Base-by-base conservation (phyloP, 768 basidiomycete species). In the Serpula lacrymans region DNA sequence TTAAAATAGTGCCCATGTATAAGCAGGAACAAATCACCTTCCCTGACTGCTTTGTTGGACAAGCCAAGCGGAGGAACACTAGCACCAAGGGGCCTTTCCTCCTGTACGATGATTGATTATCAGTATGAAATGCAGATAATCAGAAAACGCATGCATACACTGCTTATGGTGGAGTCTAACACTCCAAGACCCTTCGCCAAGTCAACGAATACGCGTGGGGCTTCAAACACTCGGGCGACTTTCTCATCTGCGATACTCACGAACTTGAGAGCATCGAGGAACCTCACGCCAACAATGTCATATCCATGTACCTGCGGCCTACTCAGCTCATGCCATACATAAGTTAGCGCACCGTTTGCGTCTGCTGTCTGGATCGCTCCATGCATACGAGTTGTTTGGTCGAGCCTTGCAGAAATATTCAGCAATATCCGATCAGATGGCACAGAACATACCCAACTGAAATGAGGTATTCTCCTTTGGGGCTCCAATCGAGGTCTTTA, bases 251-350 rank as follows among this genome's bases (percentile, higher is more conserved):
- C 92, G 33, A 92, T 83, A 50, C 89, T 94, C 14, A 83, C 84
- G 57, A 97, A 95, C 22, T 77, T 80, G 33, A 92, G 67, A 0
- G 84, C 69, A 43, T 76, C 73, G 33, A 95, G 71, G 59, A 91
- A 94, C 3, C 76, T 77, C 5, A 79, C 83, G 40, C 82, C 84
- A 13, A 94, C 70, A 26, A 98, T 67, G 54, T 97, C 93, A 60
- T 98, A 97, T 6, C 96, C 96, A 64, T 99, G 96, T 13, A 97
- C 82, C 62, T 99, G 96, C 14, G 96, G 96, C 3, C 96, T 82
- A 20, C 78, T 78, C 20, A 98, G 69, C 57, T 99, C 96, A 52
- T 87, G 85, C 92, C 92, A 95, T 7, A 67, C 62, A 12, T 48
- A 49, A 2, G 48, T 44, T 24, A 46, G 33, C 8, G 39, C 22